phyloP scores from a whole-genome alignment of 805 yeast species.

The Zygoascus flipseniorum region DNA sequence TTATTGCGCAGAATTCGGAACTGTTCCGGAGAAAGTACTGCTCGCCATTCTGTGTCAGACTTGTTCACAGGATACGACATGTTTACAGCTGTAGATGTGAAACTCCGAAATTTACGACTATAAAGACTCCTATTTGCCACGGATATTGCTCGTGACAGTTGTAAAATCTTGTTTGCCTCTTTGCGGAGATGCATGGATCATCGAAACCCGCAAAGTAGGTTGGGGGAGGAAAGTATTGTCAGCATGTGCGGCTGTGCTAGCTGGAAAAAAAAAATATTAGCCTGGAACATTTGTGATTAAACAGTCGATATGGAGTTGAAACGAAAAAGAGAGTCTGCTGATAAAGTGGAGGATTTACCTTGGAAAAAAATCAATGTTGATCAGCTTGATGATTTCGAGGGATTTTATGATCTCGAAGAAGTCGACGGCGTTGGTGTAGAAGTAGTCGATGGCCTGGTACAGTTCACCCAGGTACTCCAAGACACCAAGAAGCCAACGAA shows the following conservation, averaged over 20 bases:
- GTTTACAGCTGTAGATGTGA: background rate
- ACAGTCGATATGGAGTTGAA: background rate
- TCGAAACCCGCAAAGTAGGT: background rate
- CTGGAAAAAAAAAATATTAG: background rate
- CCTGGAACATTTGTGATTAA: background rate
- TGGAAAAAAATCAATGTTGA: conserved; percentile 81
- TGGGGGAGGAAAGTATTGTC: too few relatives aligned
- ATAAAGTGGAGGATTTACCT: conserved; percentile 19
- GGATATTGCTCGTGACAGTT: background rate
- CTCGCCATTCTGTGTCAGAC: conserved; percentile 67
- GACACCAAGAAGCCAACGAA: background rate
- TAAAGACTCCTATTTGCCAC: background rate
- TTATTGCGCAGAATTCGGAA: conserved; percentile 67
- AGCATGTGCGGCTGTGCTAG: background rate
- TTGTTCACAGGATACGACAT: conserved; percentile 18
- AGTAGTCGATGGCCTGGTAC: conserved; percentile 57
- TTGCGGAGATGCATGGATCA: background rate
- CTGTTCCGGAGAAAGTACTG: conserved; percentile 66
- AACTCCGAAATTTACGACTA: background rate
- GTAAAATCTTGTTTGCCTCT: background rate
- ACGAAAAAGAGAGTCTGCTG: background rate
- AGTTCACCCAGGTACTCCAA: conserved; percentile 16
- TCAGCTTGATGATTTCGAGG: conserved; percentile 77
- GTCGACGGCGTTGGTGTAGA: conserved; percentile 87
- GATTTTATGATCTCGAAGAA: conserved; percentile 89